Base-by-base conservation (phyloP, 352 stramenopile species). In the Globisporangium echinulatum region DNA sequence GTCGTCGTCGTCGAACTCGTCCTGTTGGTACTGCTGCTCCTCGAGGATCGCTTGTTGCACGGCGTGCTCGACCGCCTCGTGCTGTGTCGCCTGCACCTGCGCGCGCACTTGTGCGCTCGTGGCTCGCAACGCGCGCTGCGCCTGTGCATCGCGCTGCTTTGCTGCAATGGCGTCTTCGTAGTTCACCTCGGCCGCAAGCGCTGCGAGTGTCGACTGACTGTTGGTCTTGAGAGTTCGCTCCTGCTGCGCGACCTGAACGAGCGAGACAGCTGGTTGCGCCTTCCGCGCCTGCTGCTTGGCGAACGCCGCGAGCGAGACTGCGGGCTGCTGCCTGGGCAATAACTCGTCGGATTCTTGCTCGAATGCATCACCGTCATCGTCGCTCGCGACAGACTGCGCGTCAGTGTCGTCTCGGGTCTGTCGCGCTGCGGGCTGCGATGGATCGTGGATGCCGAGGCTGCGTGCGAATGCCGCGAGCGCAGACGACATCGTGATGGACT, bases 1-100 rank as follows among this genome's bases (percentile, higher is more conserved):
- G 38, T 62, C 65, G 51, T 64, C 62, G 8, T 55, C 37, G 4
- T 87, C 77, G 48, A 90, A 87, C 7, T 79, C 67, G 44, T 77
- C 74, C 43, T 77, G 65, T 38, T 81, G 67, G 42, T 77, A 76
- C 9, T 75, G 63, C 42, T 69, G 52, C 17, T 82, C 69, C 42
- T 90, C 74, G 10, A 53, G 54, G 13, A 70, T 62, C 0, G 68
- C 71, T 54, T 74, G 54, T 15, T 72, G 66, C 2, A 90, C 62
- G 7, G 55, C 68, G 3, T 67, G 42, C 2, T 54, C 50, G 1
- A 87, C 68, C 36, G 75, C 51, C 8, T 68, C 56, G 11, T 59
- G 62, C 13, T 62, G 66, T 25, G 66, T 40, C 1, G 51, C 50
- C 17, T 71, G 39, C 19, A 61, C 56, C 49, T 88, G 75, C 0